phyloP scores from a whole-genome alignment of 2,329 filamentous ascomycete genomes.

The Myriosclerotinia curreyana region DNA sequence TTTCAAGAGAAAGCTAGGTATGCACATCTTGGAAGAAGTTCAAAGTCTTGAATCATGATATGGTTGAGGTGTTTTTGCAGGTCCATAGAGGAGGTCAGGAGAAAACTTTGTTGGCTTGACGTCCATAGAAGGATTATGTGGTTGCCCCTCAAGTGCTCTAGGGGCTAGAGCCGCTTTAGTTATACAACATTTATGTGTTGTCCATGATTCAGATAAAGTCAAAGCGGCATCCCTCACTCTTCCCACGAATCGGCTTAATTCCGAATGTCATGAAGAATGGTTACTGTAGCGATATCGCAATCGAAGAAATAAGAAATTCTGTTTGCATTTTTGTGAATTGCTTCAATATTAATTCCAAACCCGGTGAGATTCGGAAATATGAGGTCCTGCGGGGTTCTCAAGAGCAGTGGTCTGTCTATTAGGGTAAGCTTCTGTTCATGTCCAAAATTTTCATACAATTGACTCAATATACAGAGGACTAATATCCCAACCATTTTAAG shows the following conservation, averaged over 20 bases:
- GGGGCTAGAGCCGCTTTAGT: slow-evolving; percentile 9
- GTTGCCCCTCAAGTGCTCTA: background rate
- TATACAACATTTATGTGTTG: background rate
- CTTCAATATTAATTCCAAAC: background rate
- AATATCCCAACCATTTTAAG: slow-evolving; percentile 25
- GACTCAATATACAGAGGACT: slow-evolving; percentile 28
- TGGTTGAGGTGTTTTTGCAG: background rate
- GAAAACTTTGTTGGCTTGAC: background rate
- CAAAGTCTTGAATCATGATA: background rate
- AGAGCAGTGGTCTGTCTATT: slow-evolving; percentile 37
- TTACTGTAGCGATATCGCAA: slow-evolving; percentile 17
- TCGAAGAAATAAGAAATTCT: slow-evolving; percentile 18
- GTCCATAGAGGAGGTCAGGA: background rate
- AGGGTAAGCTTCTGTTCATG: slow-evolving; percentile 29
- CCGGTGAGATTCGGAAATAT: slow-evolving; percentile 26
- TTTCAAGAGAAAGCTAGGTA: background rate
- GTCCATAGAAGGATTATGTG: background rate
- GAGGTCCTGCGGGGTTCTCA: slow-evolving; percentile 36
- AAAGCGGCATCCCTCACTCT: slow-evolving; percentile 7
- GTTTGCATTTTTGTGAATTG: background rate
- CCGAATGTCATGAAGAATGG: slow-evolving; percentile 12
- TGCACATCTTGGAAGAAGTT: background rate
- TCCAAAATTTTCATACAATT: slow-evolving; percentile 29
- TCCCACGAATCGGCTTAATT: background rate
- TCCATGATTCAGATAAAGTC: background rate